phyloP scores from a whole-genome alignment of 2,329 filamentous ascomycete genomes.

The Pleoardoris graminearum region DNA sequence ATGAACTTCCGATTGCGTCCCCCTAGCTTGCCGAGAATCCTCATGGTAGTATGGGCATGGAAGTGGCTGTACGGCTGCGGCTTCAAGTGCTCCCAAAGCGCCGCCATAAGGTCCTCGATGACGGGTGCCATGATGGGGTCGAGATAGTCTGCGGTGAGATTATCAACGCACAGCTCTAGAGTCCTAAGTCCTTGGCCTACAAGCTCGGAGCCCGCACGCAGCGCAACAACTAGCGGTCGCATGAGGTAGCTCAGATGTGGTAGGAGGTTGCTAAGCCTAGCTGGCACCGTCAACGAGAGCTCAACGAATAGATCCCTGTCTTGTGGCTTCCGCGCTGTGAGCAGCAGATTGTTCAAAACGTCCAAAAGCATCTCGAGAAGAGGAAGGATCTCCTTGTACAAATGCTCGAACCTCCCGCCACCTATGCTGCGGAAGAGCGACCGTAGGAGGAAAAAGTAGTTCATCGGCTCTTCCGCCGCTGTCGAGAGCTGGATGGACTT shows the following conservation, averaged over 20 bases:
- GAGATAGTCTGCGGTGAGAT: slow-evolving; percentile 94
- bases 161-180: slow-evolving; percentile 95
- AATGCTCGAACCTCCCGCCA: slow-evolving; percentile 92
- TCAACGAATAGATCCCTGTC: slow-evolving; percentile 97
- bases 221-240: slow-evolving; percentile 92
- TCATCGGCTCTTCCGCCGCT: slow-evolving; percentile 95
- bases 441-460: slow-evolving; percentile 92
- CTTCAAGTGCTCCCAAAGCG: slow-evolving; percentile 91
- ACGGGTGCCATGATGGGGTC: slow-evolving; percentile 99
- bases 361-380: slow-evolving; percentile 96
- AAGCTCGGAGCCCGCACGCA: slow-evolving; percentile 88
- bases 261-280: slow-evolving; percentile 87
- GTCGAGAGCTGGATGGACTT: slow-evolving; percentile 96
- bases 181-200: slow-evolving; percentile 93
- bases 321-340: slow-evolving; percentile 85
- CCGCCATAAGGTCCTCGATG: slow-evolving; percentile 98
- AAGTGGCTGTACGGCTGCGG: slow-evolving; percentile 96
- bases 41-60: slow-evolving; percentile 95
- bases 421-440: slow-evolving; percentile 96
- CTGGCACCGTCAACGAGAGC: slow-evolving; percentile 92
- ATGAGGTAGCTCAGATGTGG: slow-evolving; percentile 96
- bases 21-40: slow-evolving; percentile 94
- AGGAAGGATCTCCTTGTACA: slow-evolving; percentile 97
- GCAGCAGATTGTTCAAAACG: slow-evolving; percentile 90
- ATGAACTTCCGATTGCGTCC: slow-evolving; percentile 95